A percentile compares a stretch with the other conserved stretches of the same genome.
Conservation (phyloP, 352 stramenopile species). For the Phytophthora vignae region DNA sequence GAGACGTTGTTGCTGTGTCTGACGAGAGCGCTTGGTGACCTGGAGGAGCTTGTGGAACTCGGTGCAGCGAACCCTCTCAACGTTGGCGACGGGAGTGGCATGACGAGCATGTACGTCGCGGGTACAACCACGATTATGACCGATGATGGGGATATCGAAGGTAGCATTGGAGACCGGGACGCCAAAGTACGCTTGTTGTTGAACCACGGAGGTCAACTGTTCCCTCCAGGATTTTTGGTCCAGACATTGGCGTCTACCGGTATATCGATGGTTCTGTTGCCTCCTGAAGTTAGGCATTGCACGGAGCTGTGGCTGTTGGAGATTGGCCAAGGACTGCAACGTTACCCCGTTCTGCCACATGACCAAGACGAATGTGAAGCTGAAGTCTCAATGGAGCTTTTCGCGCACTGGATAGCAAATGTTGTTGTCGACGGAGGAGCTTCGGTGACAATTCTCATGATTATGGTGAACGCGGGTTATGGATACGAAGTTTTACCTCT, state of each 20-base stretch:
- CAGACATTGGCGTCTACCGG: background rate
- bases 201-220: conserved; percentile 13
- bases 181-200: conserved; percentile 18
- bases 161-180: background rate
- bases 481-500: conserved; percentile 19
- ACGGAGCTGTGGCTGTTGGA: conserved; percentile 6
- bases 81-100: background rate
- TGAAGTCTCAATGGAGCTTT: conserved; percentile 10
- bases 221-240: background rate
- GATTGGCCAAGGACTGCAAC: background rate
- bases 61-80: conserved; percentile 22
- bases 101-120: conserved; percentile 26
- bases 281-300: background rate
- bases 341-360: background rate
- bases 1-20: conserved; percentile 7
- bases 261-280: background rate
- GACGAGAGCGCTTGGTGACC: conserved; percentile 14
- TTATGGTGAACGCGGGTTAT: conserved; percentile 20
- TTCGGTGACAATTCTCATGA: conserved; percentile 1
- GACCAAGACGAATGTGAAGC: background rate
- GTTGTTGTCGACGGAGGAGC: background rate
- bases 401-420: conserved; percentile 12
- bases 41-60: conserved; percentile 1
- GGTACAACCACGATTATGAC: background rate
- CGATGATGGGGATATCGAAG: background rate